Evolutionary conservation across 768 basidiomycete genomes (phyloP).

Genomic region (Hypsizygus marmoreus): DNA sequence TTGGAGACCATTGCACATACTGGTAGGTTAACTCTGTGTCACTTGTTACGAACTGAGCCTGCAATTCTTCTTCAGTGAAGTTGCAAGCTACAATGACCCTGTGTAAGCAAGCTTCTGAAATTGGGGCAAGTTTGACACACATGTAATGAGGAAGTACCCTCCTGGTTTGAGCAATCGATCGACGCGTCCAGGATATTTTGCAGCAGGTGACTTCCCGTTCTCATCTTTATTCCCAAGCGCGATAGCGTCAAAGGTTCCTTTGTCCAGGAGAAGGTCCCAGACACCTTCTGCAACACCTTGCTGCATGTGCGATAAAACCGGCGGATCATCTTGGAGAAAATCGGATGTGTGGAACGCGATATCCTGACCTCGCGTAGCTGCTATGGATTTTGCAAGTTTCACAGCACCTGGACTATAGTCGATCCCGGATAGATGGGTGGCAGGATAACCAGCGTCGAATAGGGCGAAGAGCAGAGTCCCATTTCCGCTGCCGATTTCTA

Average conservation of each 20-base stretch:
- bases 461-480: slow-evolving; percentile 76
- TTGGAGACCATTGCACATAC: slow-evolving; percentile 45
- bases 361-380: slow-evolving; percentile 41
- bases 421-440: slow-evolving; percentile 57
- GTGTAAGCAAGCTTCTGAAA: background rate
- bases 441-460: slow-evolving; percentile 63
- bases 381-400: slow-evolving; percentile 60
- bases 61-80: slow-evolving; percentile 79
- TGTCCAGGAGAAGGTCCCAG: slow-evolving; percentile 83
- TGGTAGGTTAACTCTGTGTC: slow-evolving; percentile 61
- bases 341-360: slow-evolving; percentile 63
- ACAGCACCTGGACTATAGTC: slow-evolving; percentile 81
- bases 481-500: slow-evolving; percentile 84
- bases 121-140: slow-evolving; percentile 42
- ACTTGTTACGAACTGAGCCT: slow-evolving; percentile 47
- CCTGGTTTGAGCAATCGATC: slow-evolving; percentile 60
- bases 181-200: slow-evolving; percentile 62
- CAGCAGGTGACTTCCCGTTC: slow-evolving; percentile 51
- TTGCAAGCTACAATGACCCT: slow-evolving; percentile 61
- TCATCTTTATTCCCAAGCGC: slow-evolving; percentile 65
- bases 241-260: slow-evolving; percentile 90
- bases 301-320: slow-evolving; percentile 25
- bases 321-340: slow-evolving; percentile 61
- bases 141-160: slow-evolving; percentile 78
- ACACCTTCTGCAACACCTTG: slow-evolving; percentile 22